These are phyloP conservation scores for Chlamydomonas eustigma DNA, from an alignment of 139 green algal species.

Conservation along the genomic window DNA sequence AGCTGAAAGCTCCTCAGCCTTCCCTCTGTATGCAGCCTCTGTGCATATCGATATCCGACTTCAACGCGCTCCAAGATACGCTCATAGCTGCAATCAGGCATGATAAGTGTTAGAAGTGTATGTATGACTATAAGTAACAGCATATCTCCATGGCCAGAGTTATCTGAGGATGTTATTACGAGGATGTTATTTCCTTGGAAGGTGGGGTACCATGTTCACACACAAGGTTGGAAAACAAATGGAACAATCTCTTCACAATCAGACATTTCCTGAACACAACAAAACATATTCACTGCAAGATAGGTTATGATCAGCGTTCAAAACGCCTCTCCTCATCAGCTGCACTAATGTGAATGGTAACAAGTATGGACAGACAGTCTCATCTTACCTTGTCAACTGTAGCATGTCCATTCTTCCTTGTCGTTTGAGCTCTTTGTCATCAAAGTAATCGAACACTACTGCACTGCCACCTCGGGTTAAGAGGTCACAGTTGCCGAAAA, in stretches of 20 bases:
- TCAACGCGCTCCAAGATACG: background rate
- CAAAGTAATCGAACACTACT: constrained; percentile 44
- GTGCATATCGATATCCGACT: constrained; percentile 8
- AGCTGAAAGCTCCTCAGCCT: background rate
- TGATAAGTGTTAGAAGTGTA: background rate
- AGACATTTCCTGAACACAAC: background rate
- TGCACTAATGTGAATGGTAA: too few relatives aligned
- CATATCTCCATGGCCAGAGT: background rate
- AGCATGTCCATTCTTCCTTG: constrained; percentile 30
- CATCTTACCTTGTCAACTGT: constrained; percentile 3
- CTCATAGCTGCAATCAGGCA: background rate
- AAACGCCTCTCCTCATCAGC: background rate
- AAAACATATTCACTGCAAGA: background rate
- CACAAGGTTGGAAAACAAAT: background rate
- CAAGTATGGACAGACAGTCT: too few relatives aligned
- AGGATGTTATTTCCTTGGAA: too few relatives aligned
- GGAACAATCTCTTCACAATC: background rate
- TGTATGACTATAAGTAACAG: background rate
- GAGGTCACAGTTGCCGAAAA: constrained; percentile 48
- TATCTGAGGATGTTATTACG: background rate
- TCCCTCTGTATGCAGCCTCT: constrained; percentile 11
- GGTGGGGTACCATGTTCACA: background rate
- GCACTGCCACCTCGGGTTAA: constrained; percentile 27
- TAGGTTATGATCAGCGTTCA: background rate
- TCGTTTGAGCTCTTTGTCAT: constrained; percentile 23